A percentile compares a stretch with the other conserved stretches of the same genome.
phyloP scores from a whole-genome alignment of 306 rosid genomes.

The Prinsepia uniflora region DNA sequence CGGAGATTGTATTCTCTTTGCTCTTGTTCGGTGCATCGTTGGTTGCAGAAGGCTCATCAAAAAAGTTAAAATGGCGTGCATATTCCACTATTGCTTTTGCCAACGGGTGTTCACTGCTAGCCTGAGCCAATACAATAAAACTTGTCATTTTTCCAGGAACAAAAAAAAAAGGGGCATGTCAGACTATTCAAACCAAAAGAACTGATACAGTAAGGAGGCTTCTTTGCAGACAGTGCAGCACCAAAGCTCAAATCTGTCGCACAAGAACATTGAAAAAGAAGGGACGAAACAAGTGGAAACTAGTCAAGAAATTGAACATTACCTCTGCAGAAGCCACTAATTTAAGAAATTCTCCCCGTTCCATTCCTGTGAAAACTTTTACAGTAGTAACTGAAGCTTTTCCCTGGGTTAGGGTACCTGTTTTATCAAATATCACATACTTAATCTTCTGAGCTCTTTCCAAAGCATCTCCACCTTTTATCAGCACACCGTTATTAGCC shows the following conservation, averaged over 20 bases:
- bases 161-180: neutral
- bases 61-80: slow-evolving; percentile 91
- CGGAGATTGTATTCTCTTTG: slow-evolving; percentile 36
- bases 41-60: slow-evolving; percentile 58
- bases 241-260: neutral
- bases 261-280: slow-evolving; percentile 7
- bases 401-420: slow-evolving; percentile 97
- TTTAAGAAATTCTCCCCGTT: slow-evolving; percentile 86
- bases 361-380: slow-evolving; percentile 78
- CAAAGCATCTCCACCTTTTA: slow-evolving; percentile 96
- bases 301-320: slow-evolving; percentile 25
- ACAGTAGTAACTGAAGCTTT: slow-evolving; percentile 75
- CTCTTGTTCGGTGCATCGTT: slow-evolving; percentile 36
- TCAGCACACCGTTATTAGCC: slow-evolving; percentile 90
- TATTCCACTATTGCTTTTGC: slow-evolving; percentile 88
- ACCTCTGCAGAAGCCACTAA: slow-evolving; percentile 99
- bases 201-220: neutral
- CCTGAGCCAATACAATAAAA: slow-evolving; percentile 39
- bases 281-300: slow-evolving; percentile 7
- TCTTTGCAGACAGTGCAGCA: neutral
- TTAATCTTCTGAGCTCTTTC: slow-evolving; percentile 92
- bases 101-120: slow-evolving; percentile 95
- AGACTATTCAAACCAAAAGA: neutral
- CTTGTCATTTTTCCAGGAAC: neutral
- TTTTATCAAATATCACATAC: slow-evolving; percentile 89